These are phyloP conservation scores for Raphanus raphanistrum DNA, from an alignment of 345 rosid species.

Conservation along the genomic window DNA sequence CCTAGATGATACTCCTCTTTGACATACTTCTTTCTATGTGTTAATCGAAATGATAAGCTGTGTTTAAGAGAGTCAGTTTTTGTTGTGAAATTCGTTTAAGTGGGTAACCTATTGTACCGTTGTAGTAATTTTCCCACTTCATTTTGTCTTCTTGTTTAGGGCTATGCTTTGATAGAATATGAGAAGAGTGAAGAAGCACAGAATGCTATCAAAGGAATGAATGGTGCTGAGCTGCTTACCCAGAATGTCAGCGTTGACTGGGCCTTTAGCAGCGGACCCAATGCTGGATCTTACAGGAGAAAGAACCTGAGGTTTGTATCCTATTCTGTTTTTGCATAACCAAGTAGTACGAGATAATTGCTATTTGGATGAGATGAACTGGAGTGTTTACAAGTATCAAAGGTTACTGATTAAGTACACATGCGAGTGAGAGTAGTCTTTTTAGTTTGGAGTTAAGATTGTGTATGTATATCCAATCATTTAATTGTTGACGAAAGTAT, in stretches of 20 bases:
- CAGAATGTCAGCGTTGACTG: slow-evolving; percentile 64
- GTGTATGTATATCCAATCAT: background rate
- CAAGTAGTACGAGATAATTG: background rate
- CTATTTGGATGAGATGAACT: background rate
- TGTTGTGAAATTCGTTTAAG: no score
- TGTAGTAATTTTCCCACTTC: background rate
- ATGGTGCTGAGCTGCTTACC: slow-evolving; percentile 62
- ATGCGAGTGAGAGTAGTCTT: background rate
- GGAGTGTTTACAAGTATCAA: background rate
- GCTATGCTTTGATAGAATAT: slow-evolving; percentile 77
- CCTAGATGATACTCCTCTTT: background rate
- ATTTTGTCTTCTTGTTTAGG: slow-evolving; percentile 44
- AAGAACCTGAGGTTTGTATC: slow-evolving; percentile 61
- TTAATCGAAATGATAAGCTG: background rate
- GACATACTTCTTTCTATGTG: background rate
- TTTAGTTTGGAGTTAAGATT: background rate
- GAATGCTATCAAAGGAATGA: slow-evolving; percentile 58
- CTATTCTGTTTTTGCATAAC: background rate
- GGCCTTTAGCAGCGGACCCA: slow-evolving; percentile 81
- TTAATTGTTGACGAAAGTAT: background rate
- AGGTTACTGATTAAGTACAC: background rate
- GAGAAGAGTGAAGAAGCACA: slow-evolving; percentile 76
- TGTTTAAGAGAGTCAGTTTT: background rate
- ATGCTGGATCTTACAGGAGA: slow-evolving; percentile 48
- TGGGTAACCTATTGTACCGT: background rate